Conservation (phyloP, 345 rosid genomes). For the Aethionema arabicum region DNA sequence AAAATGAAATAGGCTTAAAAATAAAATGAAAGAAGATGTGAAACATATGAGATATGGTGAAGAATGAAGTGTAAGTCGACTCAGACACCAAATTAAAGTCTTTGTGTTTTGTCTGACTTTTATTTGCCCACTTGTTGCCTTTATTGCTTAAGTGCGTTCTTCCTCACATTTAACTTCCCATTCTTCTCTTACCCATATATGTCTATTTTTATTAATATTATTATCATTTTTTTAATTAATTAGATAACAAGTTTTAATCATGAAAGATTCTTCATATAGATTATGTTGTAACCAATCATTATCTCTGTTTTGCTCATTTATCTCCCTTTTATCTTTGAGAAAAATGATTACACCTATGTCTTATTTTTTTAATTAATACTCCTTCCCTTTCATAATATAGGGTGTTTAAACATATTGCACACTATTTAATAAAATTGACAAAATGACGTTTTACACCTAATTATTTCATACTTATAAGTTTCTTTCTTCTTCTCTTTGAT, state of each 20-base stretch:
- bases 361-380: no score
- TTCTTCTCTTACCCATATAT: constrained; percentile 13
- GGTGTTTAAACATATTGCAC: no score
- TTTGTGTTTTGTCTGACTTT: not conserved
- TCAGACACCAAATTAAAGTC: constrained; percentile 32
- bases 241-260: constrained; percentile 12
- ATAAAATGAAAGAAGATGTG: constrained; percentile 12
- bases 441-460: no score
- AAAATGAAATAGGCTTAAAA: no score
- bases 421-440: no score
- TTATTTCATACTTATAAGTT: no score
- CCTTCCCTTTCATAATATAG: no score
- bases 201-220: constrained; percentile 19
- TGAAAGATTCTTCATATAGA: constrained; percentile 26
- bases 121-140: constrained; percentile 35
- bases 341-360: no score
- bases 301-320: not conserved
- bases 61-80: constrained; percentile 38
- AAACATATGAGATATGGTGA: not conserved
- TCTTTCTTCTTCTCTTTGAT: no score
- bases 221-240: not conserved
- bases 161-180: constrained; percentile 31
- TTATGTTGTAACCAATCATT: constrained; percentile 29
- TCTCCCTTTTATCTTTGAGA: no score
- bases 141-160: constrained; percentile 36